Evolutionary conservation across 768 basidiomycete genomes (phyloP).

Genomic region (Leccinum subgranulosum): DNA sequence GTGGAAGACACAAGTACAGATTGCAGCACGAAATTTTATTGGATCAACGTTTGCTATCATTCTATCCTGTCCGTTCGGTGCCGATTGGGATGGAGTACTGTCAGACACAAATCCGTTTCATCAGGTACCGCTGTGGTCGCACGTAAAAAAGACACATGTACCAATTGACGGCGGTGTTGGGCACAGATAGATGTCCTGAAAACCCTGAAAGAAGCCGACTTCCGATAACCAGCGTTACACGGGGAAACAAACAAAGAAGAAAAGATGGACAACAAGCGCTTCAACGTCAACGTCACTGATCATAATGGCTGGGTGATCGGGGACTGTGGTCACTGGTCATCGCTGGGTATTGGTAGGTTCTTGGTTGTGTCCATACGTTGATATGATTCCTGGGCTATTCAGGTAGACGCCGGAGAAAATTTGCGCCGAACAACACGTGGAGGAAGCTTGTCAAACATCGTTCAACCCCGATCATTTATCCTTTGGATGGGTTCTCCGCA

Average conservation of each 20-base stretch:
- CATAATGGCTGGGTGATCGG: neutral
- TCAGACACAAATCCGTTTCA: conserved; percentile 1
- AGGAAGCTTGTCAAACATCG: neutral
- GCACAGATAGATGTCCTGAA: neutral
- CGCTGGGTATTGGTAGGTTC: neutral
- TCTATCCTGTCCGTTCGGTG: conserved; percentile 8
- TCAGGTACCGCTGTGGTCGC: neutral
- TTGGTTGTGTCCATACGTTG: neutral
- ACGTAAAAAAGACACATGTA: conserved; percentile 9
- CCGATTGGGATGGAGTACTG: conserved; percentile 7
- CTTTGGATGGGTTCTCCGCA: neutral
- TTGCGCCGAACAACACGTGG: conserved; percentile 3
- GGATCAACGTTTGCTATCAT: conserved; percentile 12
- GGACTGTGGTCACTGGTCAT: neutral
- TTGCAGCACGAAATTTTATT: conserved; percentile 2
- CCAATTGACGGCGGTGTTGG: neutral
- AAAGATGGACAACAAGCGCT: neutral
- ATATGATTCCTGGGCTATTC: neutral
- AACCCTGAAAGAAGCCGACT: neutral
- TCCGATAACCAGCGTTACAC: neutral
- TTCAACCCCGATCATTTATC: neutral
- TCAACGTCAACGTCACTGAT: neutral
- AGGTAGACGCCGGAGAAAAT: neutral
- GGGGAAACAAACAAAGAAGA: neutral
- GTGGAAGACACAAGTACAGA: neutral